A percentile compares a stretch with the other conserved stretches of the same genome.
These are phyloP conservation scores for Pestalotiopsis sp. DNA, from an alignment of 2,329 filamentous ascomycete species.

Conservation along the genomic window DNA sequence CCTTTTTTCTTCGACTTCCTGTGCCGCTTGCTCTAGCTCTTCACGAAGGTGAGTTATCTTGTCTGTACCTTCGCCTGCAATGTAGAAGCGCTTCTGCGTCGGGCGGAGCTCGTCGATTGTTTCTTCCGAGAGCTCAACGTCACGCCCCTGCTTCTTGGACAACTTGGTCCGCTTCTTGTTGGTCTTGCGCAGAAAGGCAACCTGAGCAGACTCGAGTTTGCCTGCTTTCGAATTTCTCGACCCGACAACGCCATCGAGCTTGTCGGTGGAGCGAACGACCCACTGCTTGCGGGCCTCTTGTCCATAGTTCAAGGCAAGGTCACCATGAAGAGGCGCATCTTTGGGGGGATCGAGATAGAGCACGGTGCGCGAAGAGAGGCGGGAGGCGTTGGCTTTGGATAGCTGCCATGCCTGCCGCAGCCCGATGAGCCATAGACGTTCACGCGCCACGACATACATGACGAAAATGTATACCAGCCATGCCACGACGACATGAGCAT, in stretches of 20 bases:
- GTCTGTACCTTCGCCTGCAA: constrained; percentile 5
- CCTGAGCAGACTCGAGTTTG: constrained; percentile 82
- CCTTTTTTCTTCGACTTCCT: constrained; percentile 13
- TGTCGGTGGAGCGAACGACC: constrained; percentile 74
- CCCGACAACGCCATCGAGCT: constrained; percentile 76
- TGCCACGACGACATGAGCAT: constrained; percentile 78
- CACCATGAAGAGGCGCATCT: constrained; percentile 73
- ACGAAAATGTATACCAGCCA: constrained; percentile 88
- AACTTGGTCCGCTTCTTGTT: constrained; percentile 63
- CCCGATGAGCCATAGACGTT: constrained; percentile 92
- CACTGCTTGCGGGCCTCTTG: constrained; percentile 80
- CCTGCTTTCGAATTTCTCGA: constrained; percentile 75
- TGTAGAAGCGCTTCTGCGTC: background rate
- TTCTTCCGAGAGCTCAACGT: constrained; percentile 22
- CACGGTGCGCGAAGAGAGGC: constrained; percentile 88
- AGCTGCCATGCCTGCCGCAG: constrained; percentile 92
- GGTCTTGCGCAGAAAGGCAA: constrained; percentile 75
- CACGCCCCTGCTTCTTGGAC: constrained; percentile 20
- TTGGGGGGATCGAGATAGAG: constrained; percentile 87
- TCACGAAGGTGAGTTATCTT: constrained; percentile 6
- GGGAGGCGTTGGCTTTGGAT: constrained; percentile 78
- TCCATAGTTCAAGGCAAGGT: constrained; percentile 77
- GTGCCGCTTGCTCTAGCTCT: background rate
- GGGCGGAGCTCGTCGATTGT: constrained; percentile 16
- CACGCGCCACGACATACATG: constrained; percentile 85